A percentile compares a stretch with the other conserved stretches of the same genome.
Evolutionary conservation across 1,139 yeast species (phyloP).

Genomic region (Komagataea norvegica): DNA sequence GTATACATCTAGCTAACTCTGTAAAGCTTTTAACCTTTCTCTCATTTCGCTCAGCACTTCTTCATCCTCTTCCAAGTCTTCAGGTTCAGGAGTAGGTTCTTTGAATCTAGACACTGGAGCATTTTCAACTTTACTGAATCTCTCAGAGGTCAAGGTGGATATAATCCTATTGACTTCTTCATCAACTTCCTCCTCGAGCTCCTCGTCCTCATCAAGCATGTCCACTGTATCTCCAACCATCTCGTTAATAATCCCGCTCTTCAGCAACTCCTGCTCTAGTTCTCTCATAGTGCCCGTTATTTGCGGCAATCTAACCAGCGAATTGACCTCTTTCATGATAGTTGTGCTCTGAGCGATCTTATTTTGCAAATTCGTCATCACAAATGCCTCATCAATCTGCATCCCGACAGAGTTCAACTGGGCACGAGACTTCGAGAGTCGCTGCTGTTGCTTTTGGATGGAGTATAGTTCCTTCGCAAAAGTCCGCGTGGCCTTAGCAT

Average conservation of each 20-base stretch:
- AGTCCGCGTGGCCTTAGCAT: conserved; percentile 64
- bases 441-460: conserved; percentile 66
- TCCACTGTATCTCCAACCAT: conserved; percentile 94
- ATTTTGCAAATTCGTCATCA: conserved; percentile 75
- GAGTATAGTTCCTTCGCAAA: conserved; percentile 81
- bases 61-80: conserved; percentile 47
- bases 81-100: conserved; percentile 40
- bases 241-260: conserved; percentile 89
- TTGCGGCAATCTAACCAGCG: conserved; percentile 73
- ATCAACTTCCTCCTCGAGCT: conserved; percentile 60
- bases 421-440: conserved; percentile 77
- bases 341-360: conserved; percentile 75
- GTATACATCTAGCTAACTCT: conserved; percentile 40
- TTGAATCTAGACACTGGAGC: conserved; percentile 33
- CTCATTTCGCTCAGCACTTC: conserved; percentile 86
- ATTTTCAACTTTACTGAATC: conserved; percentile 44
- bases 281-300: conserved; percentile 82
- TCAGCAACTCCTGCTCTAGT: conserved; percentile 80
- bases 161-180: conserved; percentile 60
- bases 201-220: conserved; percentile 58
- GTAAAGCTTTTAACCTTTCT: conserved; percentile 80
- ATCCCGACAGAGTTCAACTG: conserved; percentile 79
- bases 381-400: conserved; percentile 91
- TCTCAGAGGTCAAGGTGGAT: conserved; percentile 43
- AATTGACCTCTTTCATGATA: conserved; percentile 86